Evolutionary conservation across 257 asterid species (phyloP).

Genomic region (Plantago major): DNA sequence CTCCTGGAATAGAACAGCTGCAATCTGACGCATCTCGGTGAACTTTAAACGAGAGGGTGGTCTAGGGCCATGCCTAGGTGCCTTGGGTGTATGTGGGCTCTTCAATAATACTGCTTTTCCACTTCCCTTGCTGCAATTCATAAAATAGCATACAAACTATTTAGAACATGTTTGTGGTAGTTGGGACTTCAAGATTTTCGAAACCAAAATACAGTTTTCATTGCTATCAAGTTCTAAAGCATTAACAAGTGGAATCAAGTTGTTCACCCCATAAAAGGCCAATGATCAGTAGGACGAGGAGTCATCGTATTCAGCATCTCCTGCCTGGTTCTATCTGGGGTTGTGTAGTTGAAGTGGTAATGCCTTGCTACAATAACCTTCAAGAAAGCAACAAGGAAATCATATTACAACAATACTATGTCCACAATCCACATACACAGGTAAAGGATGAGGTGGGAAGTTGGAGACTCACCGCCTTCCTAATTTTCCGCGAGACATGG

Average conservation of each 20-base stretch:
- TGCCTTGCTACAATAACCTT: constrained; percentile 87
- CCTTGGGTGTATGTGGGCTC: constrained; percentile 86
- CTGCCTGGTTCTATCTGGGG: constrained; percentile 85
- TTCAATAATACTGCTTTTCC: constrained; percentile 37
- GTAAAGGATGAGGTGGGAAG: neutral
- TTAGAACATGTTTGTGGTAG: no score
- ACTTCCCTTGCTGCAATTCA: constrained; percentile 38
- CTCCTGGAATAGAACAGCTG: constrained; percentile 90
- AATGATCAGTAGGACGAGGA: constrained; percentile 78
- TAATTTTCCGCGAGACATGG: constrained; percentile 82
- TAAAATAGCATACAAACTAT: neutral
- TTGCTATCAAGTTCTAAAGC: no score
- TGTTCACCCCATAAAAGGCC: constrained; percentile 72
- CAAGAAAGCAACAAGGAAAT: constrained; percentile 12
- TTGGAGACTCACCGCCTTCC: constrained; percentile 75
- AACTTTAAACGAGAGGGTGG: constrained; percentile 75
- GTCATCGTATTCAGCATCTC: constrained; percentile 80
- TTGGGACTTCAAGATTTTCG: neutral
- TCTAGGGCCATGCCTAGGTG: constrained; percentile 87
- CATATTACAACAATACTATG: neutral
- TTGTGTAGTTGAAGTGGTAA: constrained; percentile 80
- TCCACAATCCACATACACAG: neutral
- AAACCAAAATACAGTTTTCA: no score
- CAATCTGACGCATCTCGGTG: constrained; percentile 75
- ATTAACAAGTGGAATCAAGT: constrained; percentile 2